A percentile compares a stretch with the other conserved stretches of the same genome.
Evolutionary conservation across 371 early-diverging fungal genomes (phyloP).

Genomic region (Mortierella sp.): DNA sequence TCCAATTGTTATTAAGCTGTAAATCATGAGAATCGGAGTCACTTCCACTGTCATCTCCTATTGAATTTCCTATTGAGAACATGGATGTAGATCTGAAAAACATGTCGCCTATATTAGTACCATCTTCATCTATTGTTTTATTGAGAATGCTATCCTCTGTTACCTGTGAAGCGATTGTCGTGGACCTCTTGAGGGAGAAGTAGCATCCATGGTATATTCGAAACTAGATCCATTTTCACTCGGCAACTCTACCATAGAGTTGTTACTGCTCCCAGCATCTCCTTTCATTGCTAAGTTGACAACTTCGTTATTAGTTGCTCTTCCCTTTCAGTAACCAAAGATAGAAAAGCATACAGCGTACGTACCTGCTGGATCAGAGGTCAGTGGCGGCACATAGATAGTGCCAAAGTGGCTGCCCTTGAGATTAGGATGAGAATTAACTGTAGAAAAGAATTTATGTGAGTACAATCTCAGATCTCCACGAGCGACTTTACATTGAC

Average conservation of each 20-base stretch:
- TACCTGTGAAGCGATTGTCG: constrained; percentile 31
- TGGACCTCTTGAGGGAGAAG: constrained; percentile 4
- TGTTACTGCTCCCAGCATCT: constrained; percentile 11
- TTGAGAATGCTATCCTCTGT: too few relatives aligned
- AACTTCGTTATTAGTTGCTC: background rate
- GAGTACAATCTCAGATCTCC: background rate
- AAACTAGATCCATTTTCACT: constrained; percentile 40
- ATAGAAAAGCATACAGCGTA: background rate
- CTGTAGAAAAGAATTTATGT: constrained; percentile 5
- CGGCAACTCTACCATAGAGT: constrained; percentile 35
- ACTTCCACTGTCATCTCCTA: constrained; percentile 20
- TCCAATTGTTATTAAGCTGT: constrained; percentile 4
- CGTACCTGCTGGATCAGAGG: constrained; percentile 60
- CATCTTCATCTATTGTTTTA: background rate
- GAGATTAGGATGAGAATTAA: constrained; percentile 45
- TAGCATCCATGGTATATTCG: constrained; percentile 27
- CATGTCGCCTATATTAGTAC: background rate
- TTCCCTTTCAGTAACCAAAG: too few relatives aligned
- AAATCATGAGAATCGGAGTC: constrained; percentile 31
- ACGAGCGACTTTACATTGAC: background rate
- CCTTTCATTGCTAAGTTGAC: constrained; percentile 23
- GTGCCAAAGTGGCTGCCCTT: constrained; percentile 69
- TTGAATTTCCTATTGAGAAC: constrained; percentile 35
- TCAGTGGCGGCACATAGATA: constrained; percentile 70
- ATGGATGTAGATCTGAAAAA: constrained; percentile 27